Conservation (phyloP, 2,329 filamentous ascomycete genomes). For the Metarhizium anisopliae region DNA sequence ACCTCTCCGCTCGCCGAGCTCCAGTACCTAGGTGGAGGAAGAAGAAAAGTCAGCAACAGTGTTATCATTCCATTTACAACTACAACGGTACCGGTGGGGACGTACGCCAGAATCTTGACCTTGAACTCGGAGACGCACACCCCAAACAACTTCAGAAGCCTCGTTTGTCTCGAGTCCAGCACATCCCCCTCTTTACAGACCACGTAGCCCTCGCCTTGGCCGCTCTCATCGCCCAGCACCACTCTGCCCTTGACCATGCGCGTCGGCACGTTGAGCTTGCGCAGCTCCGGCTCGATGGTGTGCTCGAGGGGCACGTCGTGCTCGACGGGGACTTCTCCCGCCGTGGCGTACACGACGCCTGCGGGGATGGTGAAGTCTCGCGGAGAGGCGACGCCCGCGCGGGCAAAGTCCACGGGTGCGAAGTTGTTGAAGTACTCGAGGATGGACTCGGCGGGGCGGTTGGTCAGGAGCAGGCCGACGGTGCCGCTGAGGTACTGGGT, state of each 20-base stretch:
- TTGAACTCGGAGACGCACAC: slow-evolving; percentile 86
- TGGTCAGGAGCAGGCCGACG: slow-evolving; percentile 86
- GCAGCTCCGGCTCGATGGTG: slow-evolving; percentile 80
- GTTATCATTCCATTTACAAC: slow-evolving; percentile 2
- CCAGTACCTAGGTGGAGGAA: slow-evolving; percentile 42
- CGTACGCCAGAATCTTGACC: slow-evolving; percentile 67
- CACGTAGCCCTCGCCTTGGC: slow-evolving; percentile 51
- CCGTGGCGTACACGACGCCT: slow-evolving; percentile 73
- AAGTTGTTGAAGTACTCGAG: slow-evolving; percentile 64
- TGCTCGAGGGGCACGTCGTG: slow-evolving; percentile 83
- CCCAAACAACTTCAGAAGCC: slow-evolving; percentile 87
- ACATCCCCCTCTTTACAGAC: slow-evolving; percentile 81
- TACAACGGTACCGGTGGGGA: not conserved
- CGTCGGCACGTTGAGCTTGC: slow-evolving; percentile 83
- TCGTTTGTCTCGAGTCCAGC: slow-evolving; percentile 85
- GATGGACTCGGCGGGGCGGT: slow-evolving; percentile 60
- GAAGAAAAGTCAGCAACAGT: not conserved
- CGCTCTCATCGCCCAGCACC: slow-evolving; percentile 52
- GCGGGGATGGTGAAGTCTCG: slow-evolving; percentile 72
- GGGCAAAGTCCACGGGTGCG: slow-evolving; percentile 77
- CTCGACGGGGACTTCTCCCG: slow-evolving; percentile 68
- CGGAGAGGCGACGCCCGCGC: slow-evolving; percentile 68
- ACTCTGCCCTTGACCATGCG: slow-evolving; percentile 83
- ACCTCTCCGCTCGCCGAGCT: slow-evolving; percentile 48
- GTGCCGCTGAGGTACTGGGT: slow-evolving; percentile 64